A percentile compares a stretch with the other conserved stretches of the same genome.
These are phyloP conservation scores for Neurospora africana DNA, from an alignment of 495 filamentous ascomycete genomes.

Conservation along the genomic window DNA sequence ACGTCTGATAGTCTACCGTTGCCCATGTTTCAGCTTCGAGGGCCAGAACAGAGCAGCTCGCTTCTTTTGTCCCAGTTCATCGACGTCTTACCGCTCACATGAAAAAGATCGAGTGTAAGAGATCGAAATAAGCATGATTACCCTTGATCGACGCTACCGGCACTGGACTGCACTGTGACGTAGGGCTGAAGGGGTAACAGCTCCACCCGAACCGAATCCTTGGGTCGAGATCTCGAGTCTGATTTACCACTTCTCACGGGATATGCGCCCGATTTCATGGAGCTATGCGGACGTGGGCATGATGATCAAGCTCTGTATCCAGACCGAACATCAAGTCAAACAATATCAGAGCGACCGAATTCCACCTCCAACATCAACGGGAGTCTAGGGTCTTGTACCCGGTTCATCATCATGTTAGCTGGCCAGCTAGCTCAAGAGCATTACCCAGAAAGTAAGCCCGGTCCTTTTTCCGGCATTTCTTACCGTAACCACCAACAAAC, in stretches of 20 bases:
- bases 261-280: not conserved
- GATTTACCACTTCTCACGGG: not conserved
- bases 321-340: not conserved
- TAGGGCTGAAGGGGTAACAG: conserved; percentile 1
- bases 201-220: not conserved
- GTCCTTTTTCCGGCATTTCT: not conserved
- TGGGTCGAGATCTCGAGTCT: not conserved
- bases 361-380: not conserved
- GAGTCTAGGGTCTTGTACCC: not conserved
- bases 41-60: not conserved
- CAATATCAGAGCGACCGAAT: not conserved
- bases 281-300: not conserved
- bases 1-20: not conserved
- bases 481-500: not conserved
- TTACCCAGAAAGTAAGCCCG: not conserved
- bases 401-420: not conserved
- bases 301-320: not conserved
- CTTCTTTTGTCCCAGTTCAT: not conserved
- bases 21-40: not conserved
- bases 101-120: not conserved
- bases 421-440: not conserved
- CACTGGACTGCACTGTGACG: conserved; percentile 5
- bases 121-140: not conserved
- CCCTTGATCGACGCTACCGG: conserved; percentile 3
- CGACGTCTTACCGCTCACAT: not conserved